Evolutionary conservation across 2,329 filamentous ascomycete species (phyloP), one percentile per base, ranked within the genome.

Genomic region (Lasiodiplodia sp.): DNA sequence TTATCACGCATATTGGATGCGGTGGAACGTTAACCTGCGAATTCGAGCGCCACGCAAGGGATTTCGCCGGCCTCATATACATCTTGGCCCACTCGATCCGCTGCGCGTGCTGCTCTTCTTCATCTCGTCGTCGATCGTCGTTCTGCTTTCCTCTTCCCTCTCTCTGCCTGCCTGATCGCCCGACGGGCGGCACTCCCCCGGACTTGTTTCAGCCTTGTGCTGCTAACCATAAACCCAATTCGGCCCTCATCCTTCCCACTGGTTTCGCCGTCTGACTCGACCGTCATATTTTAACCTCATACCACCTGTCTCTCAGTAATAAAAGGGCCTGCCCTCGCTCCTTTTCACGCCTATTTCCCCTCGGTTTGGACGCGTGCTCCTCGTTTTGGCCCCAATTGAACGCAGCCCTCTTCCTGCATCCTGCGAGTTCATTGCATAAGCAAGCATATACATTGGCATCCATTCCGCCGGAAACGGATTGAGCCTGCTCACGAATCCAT

Each of bases 181-280:
- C 60, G 47, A 18, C 60, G 12, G 44, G 40, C 47, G 47, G 25
- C 21, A 12, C 12, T 52, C 51, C 65, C 55, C 65, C 65, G 52
- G 52, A 58, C 53, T 67, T 67, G 52, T 67, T 58, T 67, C 65
- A 58, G 65, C 65, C 65, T 58, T 67, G 65, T 58, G 25, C 53
- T 31, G 38, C 53, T 28, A 47, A 37, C 25, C 58, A 34, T 28
- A 44, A 8, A 16, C 21, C 52, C 34, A 37, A 34, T 16, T 18
- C 37, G 31, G 49, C 60, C 11, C 47, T 12, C 40, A 18, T 18
- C 38, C 28, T 40, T 31, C 31, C 38, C 40, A 28, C 18, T 18
- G n/a, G 28, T 51, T 10, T 64, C 62, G 25, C 58, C 23, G 53
- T 53, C 62, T n/a, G 49, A 31, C 49, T 65, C 49, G 51, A 8